Conservation (phyloP, 768 basidiomycete genomes). For the Lentinula guzmanii region DNA sequence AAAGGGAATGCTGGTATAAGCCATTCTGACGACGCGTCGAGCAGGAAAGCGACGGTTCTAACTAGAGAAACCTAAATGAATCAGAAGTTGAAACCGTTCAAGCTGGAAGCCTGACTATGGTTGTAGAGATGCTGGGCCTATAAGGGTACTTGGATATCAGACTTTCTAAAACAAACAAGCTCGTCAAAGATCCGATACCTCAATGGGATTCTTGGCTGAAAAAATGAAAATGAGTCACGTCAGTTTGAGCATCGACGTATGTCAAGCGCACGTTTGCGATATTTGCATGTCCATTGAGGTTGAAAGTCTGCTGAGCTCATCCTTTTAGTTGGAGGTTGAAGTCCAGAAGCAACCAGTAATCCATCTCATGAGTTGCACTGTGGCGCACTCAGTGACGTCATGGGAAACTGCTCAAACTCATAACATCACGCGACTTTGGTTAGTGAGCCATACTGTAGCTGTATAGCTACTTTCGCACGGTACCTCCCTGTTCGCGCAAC, state of each 20-base stretch:
- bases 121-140: conserved; percentile 1
- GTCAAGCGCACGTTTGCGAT: conserved; percentile 1
- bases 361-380: no score
- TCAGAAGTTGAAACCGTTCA: not conserved
- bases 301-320: not conserved
- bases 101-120: not conserved
- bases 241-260: not conserved
- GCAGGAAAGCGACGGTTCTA: conserved; percentile 8
- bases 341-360: not conserved
- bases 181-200: not conserved
- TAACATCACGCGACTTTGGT: not conserved
- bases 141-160: not conserved
- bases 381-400: no score
- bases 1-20: conserved; percentile 9
- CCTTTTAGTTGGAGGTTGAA: not conserved
- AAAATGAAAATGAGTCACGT: not conserved
- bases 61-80: not conserved
- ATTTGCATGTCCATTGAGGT: conserved; percentile 5
- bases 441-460: not conserved
- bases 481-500: not conserved
- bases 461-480: not conserved
- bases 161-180: not conserved
- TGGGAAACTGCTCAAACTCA: no score
- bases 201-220: conserved; percentile 1
- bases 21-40: conserved; percentile 12